phyloP scores from a whole-genome alignment of 805 yeast genomes.

The Cyberlindnera xylosilytica region DNA sequence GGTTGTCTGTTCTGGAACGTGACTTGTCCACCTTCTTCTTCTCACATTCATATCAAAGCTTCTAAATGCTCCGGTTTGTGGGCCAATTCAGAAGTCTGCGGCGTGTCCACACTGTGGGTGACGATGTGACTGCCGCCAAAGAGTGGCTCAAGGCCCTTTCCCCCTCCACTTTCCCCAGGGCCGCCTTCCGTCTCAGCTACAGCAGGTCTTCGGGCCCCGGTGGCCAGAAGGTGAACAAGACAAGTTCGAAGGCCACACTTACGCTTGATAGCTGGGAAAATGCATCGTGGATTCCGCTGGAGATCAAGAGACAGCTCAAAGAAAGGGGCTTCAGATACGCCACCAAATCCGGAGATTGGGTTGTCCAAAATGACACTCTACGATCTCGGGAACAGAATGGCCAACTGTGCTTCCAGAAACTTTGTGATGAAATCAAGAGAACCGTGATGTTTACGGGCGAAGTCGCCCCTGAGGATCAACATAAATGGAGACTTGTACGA shows the following conservation, averaged over 20 bases:
- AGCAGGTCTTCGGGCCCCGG: conserved; percentile 80
- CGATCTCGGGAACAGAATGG: conserved; percentile 59
- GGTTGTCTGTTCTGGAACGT: too few relatives aligned
- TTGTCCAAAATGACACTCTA: conserved; percentile 61
- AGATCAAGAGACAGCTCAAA: conserved; percentile 41
- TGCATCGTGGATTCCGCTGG: conserved; percentile 59
- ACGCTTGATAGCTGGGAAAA: conserved; percentile 43
- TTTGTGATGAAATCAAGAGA: conserved; percentile 48
- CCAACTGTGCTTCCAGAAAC: conserved; percentile 56
- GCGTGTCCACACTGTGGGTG: background rate
- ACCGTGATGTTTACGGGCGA: conserved; percentile 47
- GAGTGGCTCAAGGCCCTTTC: conserved; percentile 40
- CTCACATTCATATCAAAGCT: too few relatives aligned
- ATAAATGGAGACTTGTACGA: conserved; percentile 47
- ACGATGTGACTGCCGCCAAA: conserved; percentile 28
- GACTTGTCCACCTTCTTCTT: too few relatives aligned
- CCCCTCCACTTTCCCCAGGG: conserved; percentile 39
- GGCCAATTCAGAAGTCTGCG: background rate
- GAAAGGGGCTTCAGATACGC: conserved; percentile 45
- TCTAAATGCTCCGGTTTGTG: background rate
- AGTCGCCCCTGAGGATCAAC: conserved; percentile 39
- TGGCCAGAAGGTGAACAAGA: conserved; percentile 82
- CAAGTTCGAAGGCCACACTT: conserved; percentile 61
- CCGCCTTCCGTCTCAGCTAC: conserved; percentile 42
- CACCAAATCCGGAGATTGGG: conserved; percentile 43